Evolutionary conservation across 2,329 filamentous ascomycete species (phyloP).

Genomic region (Lachnellula willkommii): DNA sequence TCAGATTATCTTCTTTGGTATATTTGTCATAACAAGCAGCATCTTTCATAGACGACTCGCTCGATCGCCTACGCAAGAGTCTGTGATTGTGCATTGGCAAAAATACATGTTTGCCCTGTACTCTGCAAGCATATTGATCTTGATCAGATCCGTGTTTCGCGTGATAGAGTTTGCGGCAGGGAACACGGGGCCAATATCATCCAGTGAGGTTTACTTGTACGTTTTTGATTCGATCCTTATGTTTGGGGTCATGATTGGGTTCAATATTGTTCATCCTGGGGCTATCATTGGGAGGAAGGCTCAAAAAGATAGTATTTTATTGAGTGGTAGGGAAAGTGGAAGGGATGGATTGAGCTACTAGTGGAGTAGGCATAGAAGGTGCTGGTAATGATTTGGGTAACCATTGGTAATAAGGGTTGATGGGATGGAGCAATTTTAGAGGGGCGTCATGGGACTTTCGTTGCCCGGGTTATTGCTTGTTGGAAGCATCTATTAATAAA

Average conservation of each 20-base stretch:
- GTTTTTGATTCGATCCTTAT: constrained; percentile 43
- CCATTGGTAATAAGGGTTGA: background rate
- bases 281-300: constrained; percentile 15
- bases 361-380: background rate
- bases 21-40: constrained; percentile 37
- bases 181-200: constrained; percentile 38
- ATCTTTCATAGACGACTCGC: constrained; percentile 18
- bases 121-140: constrained; percentile 38
- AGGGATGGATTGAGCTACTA: background rate
- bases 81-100: constrained; percentile 14
- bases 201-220: constrained; percentile 42
- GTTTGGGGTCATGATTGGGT: constrained; percentile 34
- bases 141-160: constrained; percentile 44
- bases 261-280: constrained; percentile 35
- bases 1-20: constrained; percentile 47
- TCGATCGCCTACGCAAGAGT: constrained; percentile 5
- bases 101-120: constrained; percentile 40
- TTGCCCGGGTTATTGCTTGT: no score
- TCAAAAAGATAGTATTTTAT: background rate
- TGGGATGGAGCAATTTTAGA: background rate
- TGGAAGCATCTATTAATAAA: no score
- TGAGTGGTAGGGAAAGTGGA: background rate
- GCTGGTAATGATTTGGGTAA: background rate
- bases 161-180: constrained; percentile 45
- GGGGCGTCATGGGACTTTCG: background rate